Conservation (phyloP, 1,284 basidiomycete species). For the Austropuccinia psidii region DNA sequence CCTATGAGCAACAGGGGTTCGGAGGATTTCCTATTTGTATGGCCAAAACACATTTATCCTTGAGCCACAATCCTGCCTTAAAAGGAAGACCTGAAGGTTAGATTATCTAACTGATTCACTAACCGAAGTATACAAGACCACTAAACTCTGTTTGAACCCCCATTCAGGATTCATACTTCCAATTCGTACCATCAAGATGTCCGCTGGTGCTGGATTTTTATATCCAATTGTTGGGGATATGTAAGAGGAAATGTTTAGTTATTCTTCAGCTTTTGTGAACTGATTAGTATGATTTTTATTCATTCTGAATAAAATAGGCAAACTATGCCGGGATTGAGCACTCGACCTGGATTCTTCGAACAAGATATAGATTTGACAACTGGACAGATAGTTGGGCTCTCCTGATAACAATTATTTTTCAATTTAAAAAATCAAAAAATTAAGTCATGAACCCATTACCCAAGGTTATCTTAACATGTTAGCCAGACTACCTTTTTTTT, state of each 20-base stretch:
- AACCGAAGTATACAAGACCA: neutral
- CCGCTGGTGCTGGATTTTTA: conserved; percentile 90
- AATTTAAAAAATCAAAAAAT: no score
- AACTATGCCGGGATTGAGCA: conserved; percentile 94
- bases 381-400: conserved; percentile 30
- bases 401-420: conserved; percentile 18
- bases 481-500: no score
- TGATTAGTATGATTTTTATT: neutral
- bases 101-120: no score
- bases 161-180: conserved; percentile 67
- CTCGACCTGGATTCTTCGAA: conserved; percentile 62
- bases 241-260: conserved; percentile 5
- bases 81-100: conserved; percentile 72
- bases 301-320: conserved; percentile 61
- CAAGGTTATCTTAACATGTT: no score
- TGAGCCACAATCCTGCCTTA: conserved; percentile 84
- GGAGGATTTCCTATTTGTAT: conserved; percentile 69
- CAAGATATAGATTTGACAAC: conserved; percentile 35
- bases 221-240: conserved; percentile 69
- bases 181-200: conserved; percentile 77
- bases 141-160: conserved; percentile 39
- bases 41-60: conserved; percentile 97
- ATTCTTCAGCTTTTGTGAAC: neutral
- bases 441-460: no score
- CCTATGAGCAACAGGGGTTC: conserved; percentile 86